Percentiles rank a stretch among this genome's conserved stretches.
Evolutionary conservation across 768 basidiomycete genomes (phyloP).

Genomic region (Phylloporus scabripes): DNA sequence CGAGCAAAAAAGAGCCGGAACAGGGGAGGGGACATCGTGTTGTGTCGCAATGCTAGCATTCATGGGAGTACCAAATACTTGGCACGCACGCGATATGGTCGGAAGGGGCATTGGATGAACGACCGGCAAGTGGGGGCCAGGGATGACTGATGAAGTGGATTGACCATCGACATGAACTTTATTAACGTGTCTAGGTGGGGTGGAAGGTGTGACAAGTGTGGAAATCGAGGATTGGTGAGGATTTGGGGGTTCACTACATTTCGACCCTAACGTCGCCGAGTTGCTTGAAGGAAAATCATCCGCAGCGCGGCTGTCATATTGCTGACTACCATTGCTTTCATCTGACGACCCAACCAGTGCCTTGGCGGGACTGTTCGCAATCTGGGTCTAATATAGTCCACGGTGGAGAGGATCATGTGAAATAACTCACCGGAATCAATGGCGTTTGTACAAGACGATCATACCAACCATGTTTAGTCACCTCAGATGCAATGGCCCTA

Average conservation of each 20-base stretch:
- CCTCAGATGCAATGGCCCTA: constrained; percentile 38
- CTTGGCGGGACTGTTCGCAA: constrained; percentile 12
- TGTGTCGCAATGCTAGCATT: neutral
- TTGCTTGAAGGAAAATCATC: constrained; percentile 1
- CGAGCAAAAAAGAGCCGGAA: neutral
- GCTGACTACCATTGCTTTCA: constrained; percentile 2
- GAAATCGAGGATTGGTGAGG: neutral
- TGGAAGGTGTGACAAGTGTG: neutral
- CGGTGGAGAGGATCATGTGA: neutral
- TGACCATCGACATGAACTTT: neutral
- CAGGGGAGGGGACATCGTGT: neutral
- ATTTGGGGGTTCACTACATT: neutral
- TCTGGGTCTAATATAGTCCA: constrained; percentile 12
- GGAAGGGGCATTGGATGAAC: constrained; percentile 1
- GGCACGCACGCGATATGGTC: neutral
- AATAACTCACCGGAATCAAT: constrained; percentile 22
- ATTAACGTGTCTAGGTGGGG: neutral
- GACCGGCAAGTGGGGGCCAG: neutral
- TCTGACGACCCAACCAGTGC: constrained; percentile 12
- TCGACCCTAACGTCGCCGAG: neutral
- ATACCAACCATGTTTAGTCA: constrained; percentile 56
- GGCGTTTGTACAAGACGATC: constrained; percentile 34
- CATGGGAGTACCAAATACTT: neutral
- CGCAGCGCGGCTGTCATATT: neutral
- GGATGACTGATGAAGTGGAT: neutral